Conservation (phyloP, 495 filamentous ascomycete genomes). For the Talaromyces trachyspermus region DNA sequence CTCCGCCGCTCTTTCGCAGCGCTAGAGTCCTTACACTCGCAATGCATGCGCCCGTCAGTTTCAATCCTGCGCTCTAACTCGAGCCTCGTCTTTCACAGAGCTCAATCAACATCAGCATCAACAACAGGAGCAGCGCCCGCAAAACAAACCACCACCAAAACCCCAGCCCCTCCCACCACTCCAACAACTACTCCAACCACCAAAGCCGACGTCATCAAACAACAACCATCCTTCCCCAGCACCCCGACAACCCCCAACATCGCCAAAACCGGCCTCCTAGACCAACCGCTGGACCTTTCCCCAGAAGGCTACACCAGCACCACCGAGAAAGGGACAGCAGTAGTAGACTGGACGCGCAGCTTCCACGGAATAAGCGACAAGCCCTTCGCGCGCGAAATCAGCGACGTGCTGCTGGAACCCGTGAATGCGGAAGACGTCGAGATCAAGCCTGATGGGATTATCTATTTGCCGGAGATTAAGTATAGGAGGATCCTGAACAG, state of each 20-base stretch:
- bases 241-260: constrained; percentile 39
- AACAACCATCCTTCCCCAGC: constrained; percentile 20
- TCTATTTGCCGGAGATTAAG: constrained; percentile 98
- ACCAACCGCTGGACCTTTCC: constrained; percentile 42
- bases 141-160: constrained; percentile 17
- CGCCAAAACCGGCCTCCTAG: constrained; percentile 44
- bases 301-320: constrained; percentile 28
- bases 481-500: constrained; percentile 85
- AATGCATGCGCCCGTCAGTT: background rate
- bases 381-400: constrained; percentile 70
- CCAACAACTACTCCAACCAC: constrained; percentile 7
- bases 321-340: constrained; percentile 17
- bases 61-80: background rate
- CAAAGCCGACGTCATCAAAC: constrained; percentile 13
- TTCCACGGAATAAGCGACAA: constrained; percentile 77
- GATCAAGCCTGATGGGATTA: constrained; percentile 92
- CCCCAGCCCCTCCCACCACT: constrained; percentile 7
- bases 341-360: constrained; percentile 92
- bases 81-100: background rate
- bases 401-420: constrained; percentile 60
- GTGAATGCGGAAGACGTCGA: constrained; percentile 73
- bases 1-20: background rate
- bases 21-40: background rate
- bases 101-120: constrained; percentile 5
- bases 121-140: constrained; percentile 3